A percentile compares a stretch with the other conserved stretches of the same genome.
These are phyloP conservation scores for Candida sp. DNA, from an alignment of 1,139 yeast species.

Conservation along the genomic window DNA sequence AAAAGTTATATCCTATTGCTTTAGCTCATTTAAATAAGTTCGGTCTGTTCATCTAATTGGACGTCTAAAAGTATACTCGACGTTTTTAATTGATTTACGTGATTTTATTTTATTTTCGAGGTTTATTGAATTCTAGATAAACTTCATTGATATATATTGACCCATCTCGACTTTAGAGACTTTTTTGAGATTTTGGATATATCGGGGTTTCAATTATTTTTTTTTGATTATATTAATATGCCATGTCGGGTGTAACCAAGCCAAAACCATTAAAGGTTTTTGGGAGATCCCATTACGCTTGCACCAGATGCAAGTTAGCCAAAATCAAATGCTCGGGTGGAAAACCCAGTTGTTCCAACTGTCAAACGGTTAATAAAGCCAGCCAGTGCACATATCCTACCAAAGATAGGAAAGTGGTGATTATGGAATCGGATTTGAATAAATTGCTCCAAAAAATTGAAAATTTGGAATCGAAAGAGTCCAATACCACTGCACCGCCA, in stretches of 20 bases:
- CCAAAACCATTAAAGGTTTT: conserved; percentile 40
- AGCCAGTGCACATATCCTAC: conserved; percentile 45
- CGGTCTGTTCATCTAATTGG: no score
- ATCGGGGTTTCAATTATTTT: background rate
- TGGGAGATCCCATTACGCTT: conserved; percentile 41
- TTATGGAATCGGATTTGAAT: conserved; percentile 49
- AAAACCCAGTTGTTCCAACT: conserved; percentile 37
- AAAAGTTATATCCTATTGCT: no score
- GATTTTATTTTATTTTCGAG: no score
- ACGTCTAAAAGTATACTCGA: no score
- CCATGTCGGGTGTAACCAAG: conserved; percentile 10
- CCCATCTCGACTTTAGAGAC: no score
- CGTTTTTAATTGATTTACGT: no score
- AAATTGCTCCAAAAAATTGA: conserved; percentile 39
- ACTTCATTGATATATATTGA: no score
- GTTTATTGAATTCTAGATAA: no score
- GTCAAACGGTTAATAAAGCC: conserved; percentile 29
- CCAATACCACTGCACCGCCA: background rate
- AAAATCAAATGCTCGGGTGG: conserved; percentile 45
- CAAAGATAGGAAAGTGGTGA: conserved; percentile 48
- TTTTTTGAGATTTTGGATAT: no score
- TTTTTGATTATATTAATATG: background rate
- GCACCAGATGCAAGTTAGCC: conserved; percentile 35
- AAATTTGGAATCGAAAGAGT: conserved; percentile 21
- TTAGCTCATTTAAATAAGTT: no score